Base-by-base conservation (phyloP, 2,329 filamentous ascomycete genomes). In the Botrytis fragariae region DNA sequence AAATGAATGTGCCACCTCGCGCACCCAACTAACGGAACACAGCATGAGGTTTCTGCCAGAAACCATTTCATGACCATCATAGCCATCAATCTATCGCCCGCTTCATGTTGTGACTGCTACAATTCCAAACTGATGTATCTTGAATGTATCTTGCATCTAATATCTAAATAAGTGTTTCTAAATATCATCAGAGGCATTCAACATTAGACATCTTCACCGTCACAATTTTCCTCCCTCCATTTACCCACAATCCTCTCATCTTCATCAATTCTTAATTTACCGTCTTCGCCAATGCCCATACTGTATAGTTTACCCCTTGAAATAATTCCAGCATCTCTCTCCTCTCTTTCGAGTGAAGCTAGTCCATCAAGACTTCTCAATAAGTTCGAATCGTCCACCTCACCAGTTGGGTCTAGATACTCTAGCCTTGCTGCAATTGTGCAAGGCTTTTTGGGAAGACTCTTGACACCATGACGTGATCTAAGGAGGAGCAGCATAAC, bases 341-440 rank as follows among this genome's bases (percentile, higher is more conserved):
- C 78, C 45, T 74, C 72, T 64, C 79, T 78, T 6, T 72, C 72
- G 72, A 83, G 48, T 48, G 81, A 80, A 37, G 79, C 79, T 29
- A 83, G 74, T n/a, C 76, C 77, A 60, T 76, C 75, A 84, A 85
- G 83, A 83, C 86, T 29, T 78, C 76, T 18, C 84, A 75, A 0
- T 84, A 82, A 16, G 85, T 82, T 20, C 82, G 71, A 32, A 64
- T 35, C 12, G 18, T 54, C 44, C n/a, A 32, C 45, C 18, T 65
- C 61, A 6, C 48, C 48, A 9, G 35, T 22, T 44, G 69, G 60
- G 39, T 45, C 45, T 20, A 72, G 20, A 54, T 57, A 65, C 20
- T 39, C n/a, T 6, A 72, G 44, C 12, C 51, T 72, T n/a, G 35
- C 45, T 10, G 25, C 60, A n/a, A 65, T 59, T 3, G 61, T 72